Base-by-base conservation (phyloP, 495 filamentous ascomycete species). In the Hypoxylon perforatum region DNA sequence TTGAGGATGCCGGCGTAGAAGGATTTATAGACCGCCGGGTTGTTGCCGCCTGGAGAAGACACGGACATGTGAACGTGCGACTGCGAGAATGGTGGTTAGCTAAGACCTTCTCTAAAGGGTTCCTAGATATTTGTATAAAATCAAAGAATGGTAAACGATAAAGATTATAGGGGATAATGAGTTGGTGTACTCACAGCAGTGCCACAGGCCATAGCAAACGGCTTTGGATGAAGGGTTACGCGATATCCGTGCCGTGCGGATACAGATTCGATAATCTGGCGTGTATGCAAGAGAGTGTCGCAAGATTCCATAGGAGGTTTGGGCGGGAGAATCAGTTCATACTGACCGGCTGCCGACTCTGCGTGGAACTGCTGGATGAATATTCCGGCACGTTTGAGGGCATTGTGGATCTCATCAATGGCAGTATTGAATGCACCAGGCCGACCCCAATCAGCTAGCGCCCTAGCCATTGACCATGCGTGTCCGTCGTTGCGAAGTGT, bases 141-240 rank as follows among this genome's bases (percentile, higher is more conserved):
- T n/a, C n/a, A n/a, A n/a, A n/a, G n/a, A n/a, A 28, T 28, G 7
- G 25, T 28, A 7, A 3, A 28, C 25, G 25, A 28, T 3, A 7
- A 28, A 7, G 25, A 3, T 28, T 7, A 7, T 7, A 28, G 7
- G 7, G 25, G 25, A 7, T 28, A 7, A 28, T 7, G 25, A 7
- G 25, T 3, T 7, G 25, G 7, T 28, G 25, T 28, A 28, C 25
- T 28, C 25, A 28, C 25, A 7, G 86, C 90, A 8, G 85, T 91
- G 11, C 90, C 90, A 11, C 85, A 80, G 0, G 82, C 83, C 14
- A 70, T 62, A 2, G 84, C 22, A 56, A 87, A 87, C 0, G 92
- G 91, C 33, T 90, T 90, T 0, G 93, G 93, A 63, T 92, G 83
- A 0, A 95, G 81, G 0, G 92, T 95, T n/a, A 93, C 87, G 1